These are phyloP conservation scores for Rhizophora apiculata DNA, from an alignment of 345 rosid species.

Conservation along the genomic window DNA sequence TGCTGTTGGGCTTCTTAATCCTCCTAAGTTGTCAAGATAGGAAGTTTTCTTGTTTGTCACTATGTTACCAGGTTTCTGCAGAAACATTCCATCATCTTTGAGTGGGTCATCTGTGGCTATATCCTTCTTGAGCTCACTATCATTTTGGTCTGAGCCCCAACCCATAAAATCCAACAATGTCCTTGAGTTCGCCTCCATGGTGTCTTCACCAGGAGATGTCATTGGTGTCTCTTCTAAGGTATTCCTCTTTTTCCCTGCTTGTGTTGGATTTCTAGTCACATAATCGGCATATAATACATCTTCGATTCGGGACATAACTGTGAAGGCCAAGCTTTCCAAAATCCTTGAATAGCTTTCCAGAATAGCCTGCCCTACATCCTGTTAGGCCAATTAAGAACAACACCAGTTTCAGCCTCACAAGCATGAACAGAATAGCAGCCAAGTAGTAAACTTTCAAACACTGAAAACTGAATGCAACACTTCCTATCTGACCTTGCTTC, in stretches of 20 bases:
- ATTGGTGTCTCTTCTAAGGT: constrained; percentile 14
- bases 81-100: constrained; percentile 38
- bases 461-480: too few species aligned
- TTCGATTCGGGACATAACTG: constrained; percentile 70
- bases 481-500: not conserved
- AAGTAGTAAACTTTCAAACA: not conserved
- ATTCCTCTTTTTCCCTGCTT: constrained; percentile 36
- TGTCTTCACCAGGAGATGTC: constrained; percentile 6
- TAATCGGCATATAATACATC: constrained; percentile 72
- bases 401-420: not conserved
- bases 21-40: constrained; percentile 58
- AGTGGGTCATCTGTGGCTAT: constrained; percentile 19
- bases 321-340: constrained; percentile 78
- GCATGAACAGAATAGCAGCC: not conserved
- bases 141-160: constrained; percentile 52
- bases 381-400: constrained; percentile 14
- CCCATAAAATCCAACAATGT: constrained; percentile 76
- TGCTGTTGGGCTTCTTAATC: constrained; percentile 67
- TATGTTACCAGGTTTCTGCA: constrained; percentile 37
- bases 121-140: constrained; percentile 37
- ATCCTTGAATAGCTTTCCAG: constrained; percentile 86
- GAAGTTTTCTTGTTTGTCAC: constrained; percentile 53
- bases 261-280: constrained; percentile 49
- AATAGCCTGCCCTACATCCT: constrained; percentile 86
- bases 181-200: constrained; percentile 29